Evolutionary conservation across 139 green algal genomes (phyloP).

Genomic region (Chlorella sp.): DNA sequence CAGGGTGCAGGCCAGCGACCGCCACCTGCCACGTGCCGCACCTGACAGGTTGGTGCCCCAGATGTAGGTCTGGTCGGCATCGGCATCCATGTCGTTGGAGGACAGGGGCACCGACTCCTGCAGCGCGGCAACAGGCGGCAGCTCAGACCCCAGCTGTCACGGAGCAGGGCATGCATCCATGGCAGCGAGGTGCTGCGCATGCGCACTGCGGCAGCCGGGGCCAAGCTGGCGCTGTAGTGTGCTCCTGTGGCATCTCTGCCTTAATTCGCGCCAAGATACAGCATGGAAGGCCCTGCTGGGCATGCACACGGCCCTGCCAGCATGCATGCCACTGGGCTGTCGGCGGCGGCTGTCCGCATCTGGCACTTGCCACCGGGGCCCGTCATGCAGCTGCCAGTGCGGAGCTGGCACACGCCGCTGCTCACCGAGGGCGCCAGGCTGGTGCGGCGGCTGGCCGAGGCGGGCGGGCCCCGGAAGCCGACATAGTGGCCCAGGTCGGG

Average conservation of each 20-base stretch:
- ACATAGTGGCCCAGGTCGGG: constrained; percentile 43
- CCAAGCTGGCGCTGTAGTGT: too few species aligned
- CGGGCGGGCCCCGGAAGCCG: constrained; percentile 23
- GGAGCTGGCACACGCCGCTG: too few species aligned
- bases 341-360: too few species aligned
- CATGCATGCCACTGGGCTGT: too few species aligned
- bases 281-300: not conserved
- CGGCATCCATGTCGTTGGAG: constrained; percentile 41
- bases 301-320: too few species aligned
- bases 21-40: not conserved
- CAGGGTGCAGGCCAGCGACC: not conserved
- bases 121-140: not conserved
- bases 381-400: too few species aligned
- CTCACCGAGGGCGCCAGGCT: constrained; percentile 39
- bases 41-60: constrained; percentile 91
- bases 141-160: too few species aligned
- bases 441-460: constrained; percentile 19
- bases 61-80: constrained; percentile 72
- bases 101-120: constrained; percentile 37
- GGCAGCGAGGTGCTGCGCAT: not conserved
- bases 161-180: too few species aligned
- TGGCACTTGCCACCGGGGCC: too few species aligned
- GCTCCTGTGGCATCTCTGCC: too few species aligned
- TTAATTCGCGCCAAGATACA: too few species aligned
- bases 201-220: too few species aligned